Evolutionary conservation across 371 early-diverging fungal genomes (phyloP), one percentile per base, ranked within the genome.

Genomic region (Racocetra persica): DNA sequence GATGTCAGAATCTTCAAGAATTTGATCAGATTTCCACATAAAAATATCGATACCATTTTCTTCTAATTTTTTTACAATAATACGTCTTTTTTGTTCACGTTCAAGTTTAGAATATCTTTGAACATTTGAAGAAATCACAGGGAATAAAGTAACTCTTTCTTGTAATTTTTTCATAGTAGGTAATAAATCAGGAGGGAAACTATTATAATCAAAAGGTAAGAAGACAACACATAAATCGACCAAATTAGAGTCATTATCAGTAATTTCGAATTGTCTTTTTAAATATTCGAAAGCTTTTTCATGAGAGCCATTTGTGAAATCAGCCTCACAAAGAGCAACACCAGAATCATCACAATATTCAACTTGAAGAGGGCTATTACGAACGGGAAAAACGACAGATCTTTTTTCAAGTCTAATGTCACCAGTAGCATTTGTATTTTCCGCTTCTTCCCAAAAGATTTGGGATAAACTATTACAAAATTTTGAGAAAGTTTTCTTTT

Each of bases 191-290:
- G 28, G n/a, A 20, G 45, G 13, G 4, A 74, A 28, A 14, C 14
- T 52, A 18, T 0, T 55, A 0, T 8, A 24, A 32, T 78, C 78
- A 0, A 24, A 49, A 32, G 78, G 78, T 22, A 78, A 24, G 60
- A 78, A 78, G 24, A 51, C 54, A 51, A 78, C 13, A n/a, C 78
- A 78, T 78, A 78, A 66, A 52, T 78, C 78, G 65, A 78, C 18
- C 51, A 78, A 66, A 66, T 65, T 38, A 32, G 45, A 22, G 65
- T 77, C 77, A 24, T 38, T 26, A 45, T 77, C 77, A 32, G 16
- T 63, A 36, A 63, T 63, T n/a, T 28, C 38, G 16, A 77, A 77
- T 77, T 60, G 63, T 18, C 49, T 77, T 20, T 45, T 38, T 13
- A 77, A 63, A 63, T 63, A 77, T 24, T 62, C 67, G 14, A 52